Conservation (phyloP, 208 protist species). For the Trypanosoma rangeli region DNA sequence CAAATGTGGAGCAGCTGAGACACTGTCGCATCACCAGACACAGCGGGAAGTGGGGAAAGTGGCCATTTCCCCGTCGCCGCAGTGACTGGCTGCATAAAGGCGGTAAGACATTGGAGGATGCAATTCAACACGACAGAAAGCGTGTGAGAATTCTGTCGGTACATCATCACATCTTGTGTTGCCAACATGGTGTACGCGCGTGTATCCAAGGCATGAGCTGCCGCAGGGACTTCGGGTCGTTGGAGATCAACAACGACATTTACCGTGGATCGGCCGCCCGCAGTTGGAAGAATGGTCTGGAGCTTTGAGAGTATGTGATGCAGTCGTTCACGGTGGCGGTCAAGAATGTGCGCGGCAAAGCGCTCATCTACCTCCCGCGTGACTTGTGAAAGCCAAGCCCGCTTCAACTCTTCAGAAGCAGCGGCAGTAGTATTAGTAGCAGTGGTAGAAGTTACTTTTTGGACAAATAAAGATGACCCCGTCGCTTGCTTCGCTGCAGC, state of each 20-base stretch:
- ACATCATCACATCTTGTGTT: slow-evolving; percentile 51
- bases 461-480: neutral
- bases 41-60: slow-evolving; percentile 70
- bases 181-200: slow-evolving; percentile 48
- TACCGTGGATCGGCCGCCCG: slow-evolving; percentile 17
- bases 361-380: slow-evolving; percentile 46
- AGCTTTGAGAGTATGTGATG: slow-evolving; percentile 42
- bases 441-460: neutral
- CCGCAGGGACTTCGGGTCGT: slow-evolving; percentile 26
- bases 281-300: slow-evolving; percentile 34
- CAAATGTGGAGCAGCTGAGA: slow-evolving; percentile 76
- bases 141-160: slow-evolving; percentile 63
- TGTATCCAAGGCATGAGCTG: slow-evolving; percentile 46
- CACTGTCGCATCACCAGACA: slow-evolving; percentile 46
- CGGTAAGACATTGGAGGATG: slow-evolving; percentile 40
- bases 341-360: slow-evolving; percentile 56
- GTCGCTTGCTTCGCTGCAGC: neutral
- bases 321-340: slow-evolving; percentile 67
- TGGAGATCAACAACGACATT: slow-evolving; percentile 23
- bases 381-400: slow-evolving; percentile 55
- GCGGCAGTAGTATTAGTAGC: slow-evolving; percentile 5
- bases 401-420: slow-evolving; percentile 30
- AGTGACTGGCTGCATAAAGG: slow-evolving; percentile 34
- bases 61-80: slow-evolving; percentile 36
- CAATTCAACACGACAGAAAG: slow-evolving; percentile 52